phyloP scores from a whole-genome alignment of 805 yeast genomes.

The Komagataella mondaviorum region DNA sequence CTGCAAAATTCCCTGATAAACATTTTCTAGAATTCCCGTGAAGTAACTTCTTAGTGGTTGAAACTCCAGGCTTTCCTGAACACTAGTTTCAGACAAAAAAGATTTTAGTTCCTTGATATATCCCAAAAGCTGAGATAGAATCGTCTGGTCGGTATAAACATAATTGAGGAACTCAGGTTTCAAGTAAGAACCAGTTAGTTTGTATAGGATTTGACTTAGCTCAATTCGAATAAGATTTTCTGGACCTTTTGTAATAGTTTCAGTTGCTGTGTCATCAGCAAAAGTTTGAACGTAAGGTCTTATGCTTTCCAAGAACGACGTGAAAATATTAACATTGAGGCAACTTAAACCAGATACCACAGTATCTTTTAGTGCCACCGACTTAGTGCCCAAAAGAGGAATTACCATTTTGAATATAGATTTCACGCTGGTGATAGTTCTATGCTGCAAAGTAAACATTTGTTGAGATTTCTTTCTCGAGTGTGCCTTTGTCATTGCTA shows the following conservation, averaged over 20 bases:
- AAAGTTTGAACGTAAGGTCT: slow-evolving; percentile 46
- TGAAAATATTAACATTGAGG: slow-evolving; percentile 80
- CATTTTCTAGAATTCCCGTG: slow-evolving; percentile 67
- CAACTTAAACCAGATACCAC: slow-evolving; percentile 83
- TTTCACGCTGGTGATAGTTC: slow-evolving; percentile 84
- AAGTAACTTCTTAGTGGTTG: slow-evolving; percentile 75
- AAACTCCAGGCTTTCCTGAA: slow-evolving; percentile 55
- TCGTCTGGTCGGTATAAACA: slow-evolving; percentile 53
- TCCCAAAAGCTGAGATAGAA: slow-evolving; percentile 46
- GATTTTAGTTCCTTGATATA: slow-evolving; percentile 50
- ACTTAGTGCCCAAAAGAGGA: slow-evolving; percentile 64
- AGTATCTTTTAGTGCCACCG: slow-evolving; percentile 65
- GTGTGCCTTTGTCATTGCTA: slow-evolving; percentile 38
- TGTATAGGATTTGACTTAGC: slow-evolving; percentile 58
- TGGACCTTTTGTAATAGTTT: slow-evolving; percentile 7
- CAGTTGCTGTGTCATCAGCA: slow-evolving; percentile 30
- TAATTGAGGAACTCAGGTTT: slow-evolving; percentile 21
- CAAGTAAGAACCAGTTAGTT: slow-evolving; percentile 53
- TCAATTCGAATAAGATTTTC: slow-evolving; percentile 54
- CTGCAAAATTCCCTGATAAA: slow-evolving; percentile 38
- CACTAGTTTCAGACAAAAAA: slow-evolving; percentile 30
- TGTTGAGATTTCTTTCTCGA: slow-evolving; percentile 70
- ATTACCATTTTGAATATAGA: slow-evolving; percentile 80
- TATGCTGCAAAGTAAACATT: slow-evolving; percentile 72
- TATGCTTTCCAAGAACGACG: slow-evolving; percentile 64